phyloP scores from a whole-genome alignment of 805 yeast genomes.

The Danielia oregonensis region DNA sequence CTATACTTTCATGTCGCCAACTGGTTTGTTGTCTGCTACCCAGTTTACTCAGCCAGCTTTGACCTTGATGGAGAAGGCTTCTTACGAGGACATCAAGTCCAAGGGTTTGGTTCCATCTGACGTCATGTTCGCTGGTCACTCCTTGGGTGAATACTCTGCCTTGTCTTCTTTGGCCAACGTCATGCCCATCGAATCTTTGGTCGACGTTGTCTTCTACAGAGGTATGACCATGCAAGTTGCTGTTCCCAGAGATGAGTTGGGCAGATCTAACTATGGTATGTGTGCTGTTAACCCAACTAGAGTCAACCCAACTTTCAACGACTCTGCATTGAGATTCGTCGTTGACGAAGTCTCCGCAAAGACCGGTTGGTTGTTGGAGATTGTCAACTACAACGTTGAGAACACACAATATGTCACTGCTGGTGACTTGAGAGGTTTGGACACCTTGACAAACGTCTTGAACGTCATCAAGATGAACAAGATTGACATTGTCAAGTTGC shows the following conservation, averaged over 20 bases:
- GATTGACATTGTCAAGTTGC: constrained; percentile 85
- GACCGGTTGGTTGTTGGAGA: constrained; percentile 93
- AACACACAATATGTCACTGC: constrained; percentile 98
- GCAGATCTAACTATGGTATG: constrained; percentile 99
- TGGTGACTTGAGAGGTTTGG: constrained; percentile 95
- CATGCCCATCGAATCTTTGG: constrained; percentile 96
- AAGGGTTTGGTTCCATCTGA: constrained; percentile 94
- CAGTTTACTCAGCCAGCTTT: constrained; percentile 99
- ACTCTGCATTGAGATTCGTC: constrained; percentile 90
- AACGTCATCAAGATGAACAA: constrained; percentile 92
- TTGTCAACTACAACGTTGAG: constrained; percentile 97
- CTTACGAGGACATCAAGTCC: constrained; percentile 94
- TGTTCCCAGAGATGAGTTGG: constrained; percentile 92
- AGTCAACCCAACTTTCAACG: constrained; percentile 82
- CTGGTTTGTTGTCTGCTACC: constrained; percentile 94
- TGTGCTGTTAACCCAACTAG: constrained; percentile 97
- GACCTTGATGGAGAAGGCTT: constrained; percentile 98
- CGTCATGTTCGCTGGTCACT: constrained; percentile 97
- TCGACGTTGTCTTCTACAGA: constrained; percentile 97
- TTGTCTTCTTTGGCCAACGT: constrained; percentile 96
- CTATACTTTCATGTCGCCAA: constrained; percentile 85
- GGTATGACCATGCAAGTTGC: constrained; percentile 99
- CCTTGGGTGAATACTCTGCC: constrained; percentile 98
- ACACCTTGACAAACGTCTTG: constrained; percentile 87
- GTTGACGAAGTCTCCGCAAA: constrained; percentile 80